Base-by-base conservation (phyloP, 305 asterid genomes). In the Coffea humblotiana region DNA sequence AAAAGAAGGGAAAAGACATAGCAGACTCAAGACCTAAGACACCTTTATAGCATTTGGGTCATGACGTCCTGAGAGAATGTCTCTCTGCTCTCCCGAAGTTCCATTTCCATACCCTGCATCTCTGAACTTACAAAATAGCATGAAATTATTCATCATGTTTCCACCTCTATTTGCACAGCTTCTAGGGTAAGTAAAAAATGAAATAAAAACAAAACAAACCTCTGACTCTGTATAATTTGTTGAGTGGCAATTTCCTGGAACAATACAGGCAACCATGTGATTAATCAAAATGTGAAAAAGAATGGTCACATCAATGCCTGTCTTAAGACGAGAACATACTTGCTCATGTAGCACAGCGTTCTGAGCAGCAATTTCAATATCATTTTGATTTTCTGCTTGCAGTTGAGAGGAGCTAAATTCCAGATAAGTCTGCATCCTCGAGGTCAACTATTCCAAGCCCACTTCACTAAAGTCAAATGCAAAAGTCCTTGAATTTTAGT, bases 41-140 rank as follows among this genome's bases (percentile, higher is more conserved):
- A 95, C 99, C 98, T 95, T 93, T 66, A 96, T 86, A 77, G 97
- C 96, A 87, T 87, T 91, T 65, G 93, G 87, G 77, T 96, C 98
- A 19, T 87, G 93, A 74, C 94, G 94, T 61, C 97, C 98, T 63
- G 93, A 87, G 77, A 94, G 88, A 83, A 96, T 87, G 84, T 96
- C 96, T 68, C 64, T 77, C 78, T 79, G 78, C 67, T 88, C 89
- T 85, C 86, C 89, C 29, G 84, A 78, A 63, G 83, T 74, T 72
- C 78, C 92, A 83, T 84, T 81, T 61, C 81, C 89, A 77, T 79
- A 78, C 79, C 85, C 87, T 63, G 91, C 86, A 68, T 86, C 98
- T 87, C 99, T 96, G 90, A 83, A 82, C 73, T 77, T 66, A 83
- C 73, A 76, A 76, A 83, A 43, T 78, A 32, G 82, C 47, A 78